These are phyloP conservation scores for Paulownia fortunei DNA, from an alignment of 257 asterid genomes.

Conservation along the genomic window DNA sequence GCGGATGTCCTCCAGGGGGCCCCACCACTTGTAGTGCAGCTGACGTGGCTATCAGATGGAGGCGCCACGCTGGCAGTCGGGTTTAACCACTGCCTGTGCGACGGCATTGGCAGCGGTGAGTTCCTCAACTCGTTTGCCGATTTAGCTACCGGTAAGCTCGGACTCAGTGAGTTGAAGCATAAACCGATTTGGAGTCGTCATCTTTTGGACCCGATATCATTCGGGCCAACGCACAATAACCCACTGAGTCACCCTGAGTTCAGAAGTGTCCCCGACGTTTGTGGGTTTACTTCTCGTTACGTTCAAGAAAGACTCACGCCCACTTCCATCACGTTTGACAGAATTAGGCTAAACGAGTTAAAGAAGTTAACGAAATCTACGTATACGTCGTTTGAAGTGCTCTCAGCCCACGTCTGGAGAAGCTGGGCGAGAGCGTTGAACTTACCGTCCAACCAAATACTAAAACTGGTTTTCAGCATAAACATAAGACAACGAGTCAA, in stretches of 20 bases:
- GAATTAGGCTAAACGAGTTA: slow-evolving; percentile 41
- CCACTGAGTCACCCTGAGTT: slow-evolving; percentile 52
- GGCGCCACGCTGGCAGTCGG: slow-evolving; percentile 65
- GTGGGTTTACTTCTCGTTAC: slow-evolving; percentile 48
- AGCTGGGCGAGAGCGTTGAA: slow-evolving; percentile 66
- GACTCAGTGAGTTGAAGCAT: slow-evolving; percentile 30
- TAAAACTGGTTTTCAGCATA: slow-evolving; percentile 61
- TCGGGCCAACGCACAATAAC: not conserved
- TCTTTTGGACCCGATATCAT: slow-evolving; percentile 36
- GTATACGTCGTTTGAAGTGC: slow-evolving; percentile 63
- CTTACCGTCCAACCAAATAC: slow-evolving; percentile 47
- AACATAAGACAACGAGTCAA: slow-evolving; percentile 59
- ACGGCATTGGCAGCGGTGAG: slow-evolving; percentile 67
- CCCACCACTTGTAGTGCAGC: slow-evolving; percentile 72
- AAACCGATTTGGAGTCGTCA: slow-evolving; percentile 59
- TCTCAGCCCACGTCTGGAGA: slow-evolving; percentile 75
- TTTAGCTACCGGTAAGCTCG: slow-evolving; percentile 40
- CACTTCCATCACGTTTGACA: slow-evolving; percentile 47
- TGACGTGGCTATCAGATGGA: slow-evolving; percentile 72
- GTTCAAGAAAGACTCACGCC: slow-evolving; percentile 48
- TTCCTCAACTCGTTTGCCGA: slow-evolving; percentile 69
- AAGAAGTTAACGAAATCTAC: slow-evolving; percentile 25
- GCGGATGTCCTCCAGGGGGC: slow-evolving; percentile 61
- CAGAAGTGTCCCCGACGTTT: slow-evolving; percentile 46
- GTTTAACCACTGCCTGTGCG: slow-evolving; percentile 65